phyloP scores from a whole-genome alignment of 129 eudicot species.

The Pittosporum tobira region DNA sequence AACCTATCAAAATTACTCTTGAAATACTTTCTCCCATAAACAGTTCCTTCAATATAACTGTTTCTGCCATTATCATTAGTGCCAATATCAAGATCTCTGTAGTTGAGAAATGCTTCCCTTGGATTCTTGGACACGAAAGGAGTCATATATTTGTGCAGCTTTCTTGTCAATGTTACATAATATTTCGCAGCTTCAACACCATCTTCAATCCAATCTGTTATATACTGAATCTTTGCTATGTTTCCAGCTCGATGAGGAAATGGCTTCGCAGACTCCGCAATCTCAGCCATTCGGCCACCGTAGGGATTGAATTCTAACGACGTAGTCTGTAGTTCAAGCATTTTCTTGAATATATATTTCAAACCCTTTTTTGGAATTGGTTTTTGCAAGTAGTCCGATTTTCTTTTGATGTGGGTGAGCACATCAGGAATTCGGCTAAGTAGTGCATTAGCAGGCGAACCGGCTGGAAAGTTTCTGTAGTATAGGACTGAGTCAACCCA shows the following conservation, averaged over 20 bases:
- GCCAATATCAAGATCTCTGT: no score
- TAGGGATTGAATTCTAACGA: constrained; percentile 25
- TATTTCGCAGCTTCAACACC: constrained; percentile 7
- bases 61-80: no score
- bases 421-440: no score
- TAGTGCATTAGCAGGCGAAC: constrained; percentile 22
- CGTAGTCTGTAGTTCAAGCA: constrained; percentile 11
- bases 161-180: constrained; percentile 21
- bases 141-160: constrained; percentile 21
- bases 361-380: constrained; percentile 22
- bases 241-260: no score
- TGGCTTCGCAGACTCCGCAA: constrained; percentile 23
- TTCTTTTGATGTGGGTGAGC: constrained; percentile 20
- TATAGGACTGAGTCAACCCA: constrained; percentile 26
- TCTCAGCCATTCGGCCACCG: constrained; percentile 26
- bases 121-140: constrained; percentile 20
- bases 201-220: constrained; percentile 8
- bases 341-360: no score
- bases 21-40: no score
- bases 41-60: no score
- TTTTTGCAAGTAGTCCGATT: constrained; percentile 22
- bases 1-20: no score
- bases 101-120: no score
- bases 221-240: no score
- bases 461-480: constrained; percentile 20